These are phyloP conservation scores for Stagonosporopsis cucurbitacearum DNA, from an alignment of 2,329 filamentous ascomycete species.

Conservation along the genomic window DNA sequence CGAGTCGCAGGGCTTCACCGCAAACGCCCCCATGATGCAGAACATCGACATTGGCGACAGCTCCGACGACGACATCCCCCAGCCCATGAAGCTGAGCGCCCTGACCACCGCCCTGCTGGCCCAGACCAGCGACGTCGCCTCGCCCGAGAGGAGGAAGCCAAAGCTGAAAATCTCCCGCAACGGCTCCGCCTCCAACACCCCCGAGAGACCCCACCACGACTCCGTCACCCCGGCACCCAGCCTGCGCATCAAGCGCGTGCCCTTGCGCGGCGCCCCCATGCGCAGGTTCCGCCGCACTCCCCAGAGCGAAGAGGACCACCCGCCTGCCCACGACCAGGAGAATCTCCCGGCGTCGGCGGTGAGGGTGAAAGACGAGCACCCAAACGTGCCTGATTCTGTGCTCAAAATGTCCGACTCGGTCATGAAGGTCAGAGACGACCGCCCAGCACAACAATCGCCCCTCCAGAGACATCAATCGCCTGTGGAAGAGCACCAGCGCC, in stretches of 20 bases:
- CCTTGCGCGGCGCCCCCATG: conserved; percentile 50
- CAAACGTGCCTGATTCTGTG: conserved; percentile 28
- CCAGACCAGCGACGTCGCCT: conserved; percentile 52
- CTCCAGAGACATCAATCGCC: conserved; percentile 39
- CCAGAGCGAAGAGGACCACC: conserved; percentile 48
- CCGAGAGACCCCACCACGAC: conserved; percentile 39
- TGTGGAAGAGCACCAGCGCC: conserved; percentile 43
- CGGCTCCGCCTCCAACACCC: conserved; percentile 46
- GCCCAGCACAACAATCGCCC: conserved; percentile 37
- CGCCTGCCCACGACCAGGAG: conserved; percentile 75
- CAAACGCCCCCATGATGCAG: conserved; percentile 55
- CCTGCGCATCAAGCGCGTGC: conserved; percentile 48
- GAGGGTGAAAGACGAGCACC: conserved; percentile 30
- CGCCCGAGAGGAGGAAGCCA: conserved; percentile 47
- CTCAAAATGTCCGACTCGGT: conserved; percentile 34
- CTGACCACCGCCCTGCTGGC: conserved; percentile 83
- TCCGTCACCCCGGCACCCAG: conserved; percentile 51
- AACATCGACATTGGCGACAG: conserved; percentile 73
- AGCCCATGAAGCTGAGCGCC: conserved; percentile 90
- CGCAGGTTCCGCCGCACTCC: conserved; percentile 48
- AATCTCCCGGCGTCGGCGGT: conserved; percentile 65
- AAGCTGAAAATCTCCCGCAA: conserved; percentile 49
- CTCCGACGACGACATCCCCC: conserved; percentile 89
- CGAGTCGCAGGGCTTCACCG: conserved; percentile 54
- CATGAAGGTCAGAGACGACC: conserved; percentile 43